Evolutionary conservation across 2,329 filamentous ascomycete genomes (phyloP), one percentile per base, ranked within the genome.

Genomic region (Raffaelea albimanens): DNA sequence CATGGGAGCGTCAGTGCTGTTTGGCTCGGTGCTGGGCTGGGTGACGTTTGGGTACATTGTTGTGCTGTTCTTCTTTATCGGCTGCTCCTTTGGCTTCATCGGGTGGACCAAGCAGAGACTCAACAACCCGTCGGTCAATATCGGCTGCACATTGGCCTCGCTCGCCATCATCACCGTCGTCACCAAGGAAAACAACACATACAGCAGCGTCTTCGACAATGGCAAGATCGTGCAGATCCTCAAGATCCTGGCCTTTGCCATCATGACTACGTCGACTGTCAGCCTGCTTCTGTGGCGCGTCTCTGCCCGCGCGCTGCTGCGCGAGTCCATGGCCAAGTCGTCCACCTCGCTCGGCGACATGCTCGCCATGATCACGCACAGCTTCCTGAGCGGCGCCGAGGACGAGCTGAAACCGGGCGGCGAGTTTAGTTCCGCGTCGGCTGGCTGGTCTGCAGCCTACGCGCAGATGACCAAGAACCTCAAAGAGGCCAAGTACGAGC

Each of bases 121-220:
- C 51, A 86, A 84, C 51, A 82, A 85, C 56, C 85, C 87, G 7
- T 67, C 93, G 47, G 87, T 93, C 53, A 90, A 89, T 59, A 85
- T 91, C 33, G 87, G 85, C 43, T 88, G 85, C 56, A 95, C 89
- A 29, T 71, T 96, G 54, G 81, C 90, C 7, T 91, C 87, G 31
- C 81, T 97, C 49, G 87, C 87, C 44, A 86, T 93, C 53, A 95
- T 96, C 59, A 90, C 86, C 2, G 80, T 95, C 41, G 70, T 96
- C 52, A 95, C 91, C 11, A 95, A 94, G 65, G 91, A 96, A 64
- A 89, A 88, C 44, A 82, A 88, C 2, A 82, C 96, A 1, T 87
- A 95, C 57, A 81, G 77, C 31, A 87, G 86, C 5, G 82, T 83
- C 45, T 88, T 95, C 58, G 89, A 85, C 0, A 80, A 85, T 56